Evolutionary conservation across 1,284 basidiomycete genomes (phyloP).

Genomic region (Phellopilus nigrolimitatus): DNA sequence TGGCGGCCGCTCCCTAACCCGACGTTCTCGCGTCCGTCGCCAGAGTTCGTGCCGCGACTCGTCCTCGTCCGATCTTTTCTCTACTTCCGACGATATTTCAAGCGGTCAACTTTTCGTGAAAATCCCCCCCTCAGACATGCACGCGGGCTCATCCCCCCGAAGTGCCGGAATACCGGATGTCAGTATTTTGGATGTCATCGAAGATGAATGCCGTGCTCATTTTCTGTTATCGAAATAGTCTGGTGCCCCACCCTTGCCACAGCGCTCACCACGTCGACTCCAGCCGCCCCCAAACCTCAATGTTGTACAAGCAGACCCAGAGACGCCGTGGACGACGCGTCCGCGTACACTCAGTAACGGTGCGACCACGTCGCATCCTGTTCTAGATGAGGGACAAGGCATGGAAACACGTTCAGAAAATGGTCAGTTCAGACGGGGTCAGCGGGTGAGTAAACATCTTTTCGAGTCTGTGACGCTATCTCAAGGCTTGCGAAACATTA

Average conservation of each 20-base stretch:
- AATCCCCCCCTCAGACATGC: conserved; percentile 12
- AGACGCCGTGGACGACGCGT: conserved; percentile 3
- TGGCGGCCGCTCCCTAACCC: conserved; percentile 9
- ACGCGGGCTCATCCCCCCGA: conserved; percentile 11
- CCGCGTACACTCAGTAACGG: conserved; percentile 14
- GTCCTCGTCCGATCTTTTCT: conserved; percentile 16
- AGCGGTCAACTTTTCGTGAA: conserved; percentile 19
- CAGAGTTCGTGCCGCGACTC: conserved; percentile 12
- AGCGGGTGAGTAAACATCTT: conserved; percentile 12
- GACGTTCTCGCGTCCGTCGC: conserved; percentile 15
- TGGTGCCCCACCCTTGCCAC: conserved; percentile 12
- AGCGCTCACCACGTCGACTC: conserved; percentile 15
- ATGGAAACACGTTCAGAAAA: conserved; percentile 19
- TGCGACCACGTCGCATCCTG: conserved; percentile 6
- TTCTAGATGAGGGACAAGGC: conserved; percentile 12
- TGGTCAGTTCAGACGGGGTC: conserved; percentile 7
- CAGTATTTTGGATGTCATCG: neutral
- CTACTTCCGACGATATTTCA: conserved; percentile 16
- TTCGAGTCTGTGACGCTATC: neutral
- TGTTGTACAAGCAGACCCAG: neutral
- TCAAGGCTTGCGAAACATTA: neutral
- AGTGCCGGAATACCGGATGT: conserved; percentile 9
- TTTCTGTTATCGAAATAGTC: conserved; percentile 8
- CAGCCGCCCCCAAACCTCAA: neutral
- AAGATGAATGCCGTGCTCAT: neutral